phyloP scores from a whole-genome alignment of 2,329 filamentous ascomycete genomes.

The Huntiella decipiens region DNA sequence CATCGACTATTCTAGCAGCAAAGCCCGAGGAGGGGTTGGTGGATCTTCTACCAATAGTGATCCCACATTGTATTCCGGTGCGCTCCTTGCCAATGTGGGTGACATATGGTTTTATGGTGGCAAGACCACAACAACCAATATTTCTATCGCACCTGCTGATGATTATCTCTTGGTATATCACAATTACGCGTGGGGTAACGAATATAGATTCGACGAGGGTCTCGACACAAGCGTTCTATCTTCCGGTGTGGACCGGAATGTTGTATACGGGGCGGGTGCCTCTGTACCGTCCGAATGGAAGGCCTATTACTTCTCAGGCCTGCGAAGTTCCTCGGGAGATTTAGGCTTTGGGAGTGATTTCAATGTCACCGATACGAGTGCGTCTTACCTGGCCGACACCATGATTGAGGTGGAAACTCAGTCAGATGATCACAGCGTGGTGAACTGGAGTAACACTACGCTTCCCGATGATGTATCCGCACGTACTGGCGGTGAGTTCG shows the following conservation, averaged over 20 bases:
- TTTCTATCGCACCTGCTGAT: slow-evolving; percentile 21
- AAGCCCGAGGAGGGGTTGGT: slow-evolving; percentile 26
- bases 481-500: slow-evolving; percentile 44
- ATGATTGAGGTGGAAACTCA: slow-evolving; percentile 37
- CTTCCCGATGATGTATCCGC: slow-evolving; percentile 30
- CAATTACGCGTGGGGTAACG: slow-evolving; percentile 29
- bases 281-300: slow-evolving; percentile 51
- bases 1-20: slow-evolving; percentile 26
- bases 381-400: slow-evolving; percentile 27
- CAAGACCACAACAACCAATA: slow-evolving; percentile 20
- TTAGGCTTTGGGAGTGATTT: slow-evolving; percentile 24
- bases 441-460: slow-evolving; percentile 38
- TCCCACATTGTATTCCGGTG: slow-evolving; percentile 42
- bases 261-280: slow-evolving; percentile 44
- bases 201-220: slow-evolving; percentile 25
- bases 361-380: background rate
- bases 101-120: slow-evolving; percentile 49
- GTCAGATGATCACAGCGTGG: slow-evolving; percentile 29
- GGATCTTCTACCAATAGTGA: slow-evolving; percentile 32
- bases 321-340: slow-evolving; percentile 31
- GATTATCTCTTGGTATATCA: slow-evolving; percentile 32
- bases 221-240: slow-evolving; percentile 26
- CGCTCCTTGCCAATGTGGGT: slow-evolving; percentile 43
- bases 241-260: slow-evolving; percentile 34
- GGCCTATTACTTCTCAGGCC: slow-evolving; percentile 52